Evolutionary conservation across 2,329 filamentous ascomycete genomes (phyloP), one percentile per base, ranked within the genome.

Genomic region (Talaromyces funiculosus): DNA sequence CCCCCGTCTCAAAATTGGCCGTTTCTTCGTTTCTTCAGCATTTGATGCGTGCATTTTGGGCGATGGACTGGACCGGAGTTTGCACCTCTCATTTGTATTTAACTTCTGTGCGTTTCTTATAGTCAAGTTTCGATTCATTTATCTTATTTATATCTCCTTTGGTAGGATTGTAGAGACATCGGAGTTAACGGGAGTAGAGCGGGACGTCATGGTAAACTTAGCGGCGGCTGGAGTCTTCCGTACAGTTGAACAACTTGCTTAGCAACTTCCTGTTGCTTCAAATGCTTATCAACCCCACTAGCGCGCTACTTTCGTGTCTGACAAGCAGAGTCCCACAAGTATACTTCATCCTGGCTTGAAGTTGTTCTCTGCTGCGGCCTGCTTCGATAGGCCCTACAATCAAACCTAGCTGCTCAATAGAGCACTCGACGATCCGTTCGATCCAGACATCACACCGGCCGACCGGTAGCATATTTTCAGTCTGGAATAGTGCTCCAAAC

Each of bases 41-140:
- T 54, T 60, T 60, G 16, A 16, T 43, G 58, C 49, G 24, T 59
- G 29, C 43, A 62, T 35, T n/a, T n/a, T 59, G 22, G 56, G 43
- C 56, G 24, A 59, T 49, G 55, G 42, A 49, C 35, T 35, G 51
- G 20, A 33, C 18, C 31, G 49, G 51, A 38, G 51, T 54, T 53
- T 54, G 35, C 33, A 26, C 35, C 18, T 57, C 40, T 31, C 38
- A 22, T 53, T 42, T 57, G 53, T 31, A 29, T 53, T n/a, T 20
- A 56, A 7, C 8, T 53, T 53, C n/a, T n/a, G n/a, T 54, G 16
- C 18, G 16, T 4, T 12, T n/a, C n/a, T 51, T 33, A 35, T 22
- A 35, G 33, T 40, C 14, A 26, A 40, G 9, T 54, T 24, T n/a
- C n/a, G 9, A 40, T 22, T n/a, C 40, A 10, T 22, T 53, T n/a